Conservation (phyloP, 176 grass and related monocot genomes). For the Ensete glaucum region DNA sequence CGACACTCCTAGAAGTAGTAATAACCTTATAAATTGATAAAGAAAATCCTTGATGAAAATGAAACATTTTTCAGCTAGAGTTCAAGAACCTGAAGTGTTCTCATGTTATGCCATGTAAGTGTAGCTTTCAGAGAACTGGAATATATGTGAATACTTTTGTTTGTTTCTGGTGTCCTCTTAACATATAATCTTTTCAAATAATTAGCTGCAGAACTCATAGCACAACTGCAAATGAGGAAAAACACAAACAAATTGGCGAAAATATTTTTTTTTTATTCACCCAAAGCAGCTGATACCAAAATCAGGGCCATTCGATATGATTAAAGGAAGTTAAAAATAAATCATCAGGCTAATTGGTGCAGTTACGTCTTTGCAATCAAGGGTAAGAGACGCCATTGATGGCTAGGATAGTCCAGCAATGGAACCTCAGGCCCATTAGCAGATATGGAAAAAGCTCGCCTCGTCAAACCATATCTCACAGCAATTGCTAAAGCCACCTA, state of each 20-base stretch:
- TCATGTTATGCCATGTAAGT: conserved; percentile 94
- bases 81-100: conserved; percentile 63
- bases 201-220: conserved; percentile 70
- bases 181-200: conserved; percentile 84
- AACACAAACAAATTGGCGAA: not conserved
- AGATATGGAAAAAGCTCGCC: conserved; percentile 79
- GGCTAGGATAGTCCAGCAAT: conserved; percentile 92
- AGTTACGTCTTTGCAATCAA: conserved; percentile 85
- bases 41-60: not conserved
- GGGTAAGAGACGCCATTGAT: conserved; percentile 79
- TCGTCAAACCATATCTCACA: conserved; percentile 77
- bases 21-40: conserved; percentile 10
- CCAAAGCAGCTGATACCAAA: too few relatives aligned
- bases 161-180: conserved; percentile 64
- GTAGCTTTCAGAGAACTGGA: conserved; percentile 95
- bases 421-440: conserved; percentile 70
- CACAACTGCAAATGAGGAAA: conserved; percentile 49
- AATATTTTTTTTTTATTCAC: too few relatives aligned
- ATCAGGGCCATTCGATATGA: not conserved
- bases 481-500: conserved; percentile 80
- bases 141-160: conserved; percentile 82
- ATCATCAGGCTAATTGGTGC: conserved; percentile 14
- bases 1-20: conserved; percentile 63
- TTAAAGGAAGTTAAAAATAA: conserved; percentile 12
- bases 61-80: not conserved